These are phyloP conservation scores for Astrothelium subdiscretum DNA, from an alignment of 495 filamentous ascomycete genomes.

Conservation along the genomic window DNA sequence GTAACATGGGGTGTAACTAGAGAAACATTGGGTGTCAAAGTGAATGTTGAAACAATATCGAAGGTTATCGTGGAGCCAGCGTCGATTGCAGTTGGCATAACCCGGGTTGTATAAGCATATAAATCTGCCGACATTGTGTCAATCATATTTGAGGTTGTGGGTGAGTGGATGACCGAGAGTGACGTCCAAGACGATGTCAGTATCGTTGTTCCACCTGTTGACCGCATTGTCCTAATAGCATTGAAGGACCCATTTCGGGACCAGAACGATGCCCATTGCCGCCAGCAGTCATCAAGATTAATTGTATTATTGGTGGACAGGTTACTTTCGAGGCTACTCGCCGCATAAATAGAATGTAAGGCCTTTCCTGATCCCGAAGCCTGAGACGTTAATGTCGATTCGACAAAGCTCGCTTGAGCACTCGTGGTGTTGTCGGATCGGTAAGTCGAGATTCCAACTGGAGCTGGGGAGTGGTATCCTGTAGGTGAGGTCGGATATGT, in stretches of 20 bases:
- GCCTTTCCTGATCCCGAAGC: too few species aligned
- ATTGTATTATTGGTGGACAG: neutral
- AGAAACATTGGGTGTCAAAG: neutral
- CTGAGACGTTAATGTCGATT: too few species aligned
- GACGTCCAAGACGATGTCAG: neutral
- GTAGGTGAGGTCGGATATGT: too few species aligned
- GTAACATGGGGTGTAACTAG: neutral
- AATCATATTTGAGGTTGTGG: neutral
- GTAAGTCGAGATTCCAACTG: too few species aligned
- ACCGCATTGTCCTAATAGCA: neutral
- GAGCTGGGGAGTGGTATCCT: too few species aligned
- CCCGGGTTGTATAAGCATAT: neutral
- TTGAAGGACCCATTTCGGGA: neutral
- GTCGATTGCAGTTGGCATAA: neutral
- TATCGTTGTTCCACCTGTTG: neutral
- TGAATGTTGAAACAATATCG: neutral
- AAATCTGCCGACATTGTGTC: neutral
- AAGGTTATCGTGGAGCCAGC: neutral
- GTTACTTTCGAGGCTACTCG: neutral
- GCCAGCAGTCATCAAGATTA: neutral
- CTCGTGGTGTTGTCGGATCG: too few species aligned
- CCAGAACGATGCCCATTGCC: neutral
- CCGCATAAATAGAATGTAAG: too few species aligned
- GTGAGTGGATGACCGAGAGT: neutral
- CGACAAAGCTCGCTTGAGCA: too few species aligned